Conservation (phyloP, 2,329 filamentous ascomycete genomes). For the Fusarium sp. region DNA sequence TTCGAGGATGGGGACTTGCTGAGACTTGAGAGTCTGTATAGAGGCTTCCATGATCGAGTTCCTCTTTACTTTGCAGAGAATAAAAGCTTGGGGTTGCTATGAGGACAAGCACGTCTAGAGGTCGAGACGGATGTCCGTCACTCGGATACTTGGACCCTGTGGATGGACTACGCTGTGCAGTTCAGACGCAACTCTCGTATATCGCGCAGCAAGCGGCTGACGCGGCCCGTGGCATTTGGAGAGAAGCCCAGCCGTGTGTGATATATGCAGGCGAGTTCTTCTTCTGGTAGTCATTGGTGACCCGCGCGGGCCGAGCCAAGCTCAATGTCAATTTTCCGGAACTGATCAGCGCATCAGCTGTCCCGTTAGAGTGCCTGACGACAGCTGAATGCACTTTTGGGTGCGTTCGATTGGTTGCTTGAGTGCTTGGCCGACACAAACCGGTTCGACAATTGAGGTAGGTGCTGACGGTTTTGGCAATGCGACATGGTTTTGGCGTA, state of each 20-base stretch:
- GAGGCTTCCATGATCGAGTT: background rate
- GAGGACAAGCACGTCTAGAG: background rate
- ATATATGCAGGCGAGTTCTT: background rate
- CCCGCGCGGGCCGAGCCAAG: background rate
- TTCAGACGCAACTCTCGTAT: background rate
- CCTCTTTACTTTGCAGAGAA: background rate
- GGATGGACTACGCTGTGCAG: background rate
- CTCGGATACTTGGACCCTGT: background rate
- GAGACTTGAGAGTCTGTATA: background rate
- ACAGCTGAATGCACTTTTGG: background rate
- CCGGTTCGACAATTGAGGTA: background rate
- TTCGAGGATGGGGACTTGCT: background rate
- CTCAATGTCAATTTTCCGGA: background rate
- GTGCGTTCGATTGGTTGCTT: background rate
- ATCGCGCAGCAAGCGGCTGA: background rate
- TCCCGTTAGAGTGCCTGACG: background rate
- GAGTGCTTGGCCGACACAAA: no score
- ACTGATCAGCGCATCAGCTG: background rate
- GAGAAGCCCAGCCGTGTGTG: background rate
- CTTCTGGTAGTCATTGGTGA: background rate
- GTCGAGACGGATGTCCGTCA: background rate
- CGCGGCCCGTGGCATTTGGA: background rate
- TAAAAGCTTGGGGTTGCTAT: background rate
- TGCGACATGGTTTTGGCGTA: background rate
- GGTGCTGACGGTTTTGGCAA: background rate